Percentiles rank a stretch among this genome's conserved stretches.
These are phyloP conservation scores for Letharia lupina DNA, from an alignment of 495 filamentous ascomycete genomes.

Conservation along the genomic window DNA sequence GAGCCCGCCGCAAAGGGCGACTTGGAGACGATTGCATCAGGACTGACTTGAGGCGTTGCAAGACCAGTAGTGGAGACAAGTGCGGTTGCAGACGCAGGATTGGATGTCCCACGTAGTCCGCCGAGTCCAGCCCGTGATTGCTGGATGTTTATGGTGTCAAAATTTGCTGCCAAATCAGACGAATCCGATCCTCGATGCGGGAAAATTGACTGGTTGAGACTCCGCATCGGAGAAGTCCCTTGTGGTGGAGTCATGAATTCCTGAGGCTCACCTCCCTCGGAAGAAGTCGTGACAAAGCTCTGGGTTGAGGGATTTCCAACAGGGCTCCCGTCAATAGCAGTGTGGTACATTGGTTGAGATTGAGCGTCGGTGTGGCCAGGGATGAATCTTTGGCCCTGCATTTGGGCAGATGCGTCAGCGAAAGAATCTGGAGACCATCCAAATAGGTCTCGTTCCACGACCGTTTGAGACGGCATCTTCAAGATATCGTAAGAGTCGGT, in stretches of 20 bases:
- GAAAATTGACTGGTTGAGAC: constrained; percentile 15
- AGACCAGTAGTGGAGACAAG: constrained; percentile 32
- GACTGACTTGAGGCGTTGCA: constrained; percentile 33
- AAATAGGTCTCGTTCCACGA: constrained; percentile 13
- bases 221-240: constrained; percentile 22
- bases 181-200: constrained; percentile 23
- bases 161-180: constrained; percentile 22
- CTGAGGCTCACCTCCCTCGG: constrained; percentile 21
- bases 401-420: constrained; percentile 3
- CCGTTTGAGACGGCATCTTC: constrained; percentile 25
- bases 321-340: constrained; percentile 22
- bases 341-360: constrained; percentile 22
- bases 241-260: constrained; percentile 24
- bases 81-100: constrained; percentile 32
- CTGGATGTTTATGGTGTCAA: constrained; percentile 23
- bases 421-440: constrained; percentile 13
- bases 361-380: constrained; percentile 7
- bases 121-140: constrained; percentile 18
- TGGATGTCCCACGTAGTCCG: constrained; percentile 28
- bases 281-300: constrained; percentile 21
- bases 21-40: constrained; percentile 8
- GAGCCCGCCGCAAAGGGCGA: constrained; percentile 12
- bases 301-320: constrained; percentile 23
- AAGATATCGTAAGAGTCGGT: constrained; percentile 8
- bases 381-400: not conserved